These are phyloP conservation scores for Aciculosporium take DNA, from an alignment of 2,329 filamentous ascomycete genomes.

Conservation along the genomic window DNA sequence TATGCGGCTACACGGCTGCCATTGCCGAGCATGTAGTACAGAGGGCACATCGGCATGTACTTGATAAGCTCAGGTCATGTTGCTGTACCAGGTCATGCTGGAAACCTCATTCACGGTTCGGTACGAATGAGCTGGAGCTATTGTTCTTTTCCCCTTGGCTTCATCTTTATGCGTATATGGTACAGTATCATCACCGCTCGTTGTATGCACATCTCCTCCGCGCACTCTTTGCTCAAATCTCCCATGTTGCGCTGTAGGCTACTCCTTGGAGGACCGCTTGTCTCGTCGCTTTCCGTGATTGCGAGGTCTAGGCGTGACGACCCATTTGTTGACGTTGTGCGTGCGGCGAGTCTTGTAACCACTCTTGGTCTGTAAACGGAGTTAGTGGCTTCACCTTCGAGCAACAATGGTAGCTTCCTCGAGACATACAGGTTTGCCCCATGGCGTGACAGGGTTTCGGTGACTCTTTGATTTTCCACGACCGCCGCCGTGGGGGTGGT, in stretches of 20 bases:
- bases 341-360: conserved; percentile 86
- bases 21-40: too few relatives aligned
- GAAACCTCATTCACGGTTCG: background rate
- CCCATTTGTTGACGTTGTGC: conserved; percentile 81
- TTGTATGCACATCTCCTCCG: conserved; percentile 2
- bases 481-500: conserved; percentile 97
- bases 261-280: conserved; percentile 34
- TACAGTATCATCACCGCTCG: conserved; percentile 2
- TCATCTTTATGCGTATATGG: background rate
- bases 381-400: background rate
- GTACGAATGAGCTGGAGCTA: background rate
- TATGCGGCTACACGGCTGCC: too few relatives aligned
- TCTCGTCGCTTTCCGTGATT: conserved; percentile 82
- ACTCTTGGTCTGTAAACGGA: conserved; percentile 48
- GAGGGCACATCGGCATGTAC: too few relatives aligned
- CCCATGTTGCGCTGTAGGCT: background rate
- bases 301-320: conserved; percentile 68
- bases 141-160: background rate
- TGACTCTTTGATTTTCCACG: conserved; percentile 99
- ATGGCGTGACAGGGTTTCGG: conserved; percentile 83
- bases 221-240: background rate
- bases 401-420: background rate
- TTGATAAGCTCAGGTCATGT: too few relatives aligned
- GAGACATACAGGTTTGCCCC: conserved; percentile 77
- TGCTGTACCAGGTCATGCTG: too few relatives aligned